Percentiles rank a stretch among this genome's conserved stretches.
These are phyloP conservation scores for Ustilago tritici DNA, from an alignment of 1,284 basidiomycete genomes.

Conservation along the genomic window DNA sequence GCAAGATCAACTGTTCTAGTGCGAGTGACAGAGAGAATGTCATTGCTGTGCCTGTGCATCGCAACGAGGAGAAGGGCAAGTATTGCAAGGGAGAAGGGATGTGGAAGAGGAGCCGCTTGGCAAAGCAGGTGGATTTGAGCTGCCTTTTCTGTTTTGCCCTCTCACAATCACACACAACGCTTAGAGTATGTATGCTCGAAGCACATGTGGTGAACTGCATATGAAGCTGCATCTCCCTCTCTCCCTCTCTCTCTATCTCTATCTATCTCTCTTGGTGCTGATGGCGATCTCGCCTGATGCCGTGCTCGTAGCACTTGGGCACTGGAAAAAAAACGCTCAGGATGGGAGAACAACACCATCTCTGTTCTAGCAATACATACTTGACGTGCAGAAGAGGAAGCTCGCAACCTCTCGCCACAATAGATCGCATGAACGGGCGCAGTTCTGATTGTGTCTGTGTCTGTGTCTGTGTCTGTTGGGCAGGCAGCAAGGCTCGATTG, in stretches of 20 bases:
- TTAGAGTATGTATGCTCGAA: neutral
- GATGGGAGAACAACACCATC: conserved; percentile 1
- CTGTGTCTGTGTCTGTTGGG: neutral
- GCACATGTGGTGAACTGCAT: neutral
- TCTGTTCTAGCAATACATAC: conserved; percentile 3
- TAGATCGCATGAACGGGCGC: neutral
- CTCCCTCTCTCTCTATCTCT: neutral
- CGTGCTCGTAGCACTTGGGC: neutral
- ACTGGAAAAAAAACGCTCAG: neutral
- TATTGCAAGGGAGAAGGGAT: neutral
- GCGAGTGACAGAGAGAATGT: neutral
- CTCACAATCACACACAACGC: neutral
- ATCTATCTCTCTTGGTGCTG: neutral
- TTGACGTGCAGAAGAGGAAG: conserved; percentile 13
- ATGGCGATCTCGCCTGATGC: neutral
- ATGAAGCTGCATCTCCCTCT: neutral
- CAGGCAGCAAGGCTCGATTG: neutral
- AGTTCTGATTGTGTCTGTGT: neutral
- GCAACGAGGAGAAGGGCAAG: conserved; percentile 10
- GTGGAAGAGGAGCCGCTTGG: conserved; percentile 10
- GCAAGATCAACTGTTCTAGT: neutral
- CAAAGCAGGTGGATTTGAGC: neutral
- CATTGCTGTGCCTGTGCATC: neutral
- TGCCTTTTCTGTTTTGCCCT: neutral
- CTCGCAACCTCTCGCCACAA: conserved; percentile 6